Conservation (phyloP, 2,329 filamentous ascomycete genomes). For the Ceratocystis alfenasii region DNA sequence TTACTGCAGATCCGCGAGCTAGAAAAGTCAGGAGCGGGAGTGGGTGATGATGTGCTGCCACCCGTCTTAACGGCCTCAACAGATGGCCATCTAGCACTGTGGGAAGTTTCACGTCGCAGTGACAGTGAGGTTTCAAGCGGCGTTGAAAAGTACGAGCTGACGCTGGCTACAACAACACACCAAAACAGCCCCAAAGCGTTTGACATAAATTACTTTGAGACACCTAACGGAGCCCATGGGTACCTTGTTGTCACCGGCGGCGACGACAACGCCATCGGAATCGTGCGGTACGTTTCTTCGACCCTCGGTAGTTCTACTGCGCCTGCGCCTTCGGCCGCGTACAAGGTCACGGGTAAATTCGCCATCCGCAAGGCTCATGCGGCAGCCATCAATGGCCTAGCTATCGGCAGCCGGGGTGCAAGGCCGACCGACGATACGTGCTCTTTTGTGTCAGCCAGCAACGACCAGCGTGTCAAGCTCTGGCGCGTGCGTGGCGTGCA, state of each 20-base stretch:
- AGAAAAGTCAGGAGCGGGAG: slow-evolving; percentile 24
- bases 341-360: slow-evolving; percentile 16
- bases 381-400: slow-evolving; percentile 54
- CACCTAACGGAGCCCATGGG: slow-evolving; percentile 53
- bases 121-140: neutral
- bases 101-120: slow-evolving; percentile 30
- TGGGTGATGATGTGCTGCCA: neutral
- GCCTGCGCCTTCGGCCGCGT: slow-evolving; percentile 43
- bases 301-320: slow-evolving; percentile 29
- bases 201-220: slow-evolving; percentile 41
- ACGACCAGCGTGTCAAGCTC: slow-evolving; percentile 49
- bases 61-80: slow-evolving; percentile 59
- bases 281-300: slow-evolving; percentile 20
- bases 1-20: slow-evolving; percentile 53
- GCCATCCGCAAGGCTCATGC: slow-evolving; percentile 51
- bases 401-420: neutral
- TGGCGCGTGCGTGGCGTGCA: slow-evolving; percentile 34
- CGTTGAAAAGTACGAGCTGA: slow-evolving; percentile 26
- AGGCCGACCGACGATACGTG: slow-evolving; percentile 2
- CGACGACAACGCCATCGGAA: slow-evolving; percentile 71
- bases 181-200: slow-evolving; percentile 69
- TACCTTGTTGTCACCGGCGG: slow-evolving; percentile 60
- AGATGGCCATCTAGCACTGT: slow-evolving; percentile 63
- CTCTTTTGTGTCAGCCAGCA: slow-evolving; percentile 38
- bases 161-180: slow-evolving; percentile 45